Evolutionary conservation across 2,329 filamentous ascomycete species (phyloP).

Genomic region (Aspergillus uvarum): DNA sequence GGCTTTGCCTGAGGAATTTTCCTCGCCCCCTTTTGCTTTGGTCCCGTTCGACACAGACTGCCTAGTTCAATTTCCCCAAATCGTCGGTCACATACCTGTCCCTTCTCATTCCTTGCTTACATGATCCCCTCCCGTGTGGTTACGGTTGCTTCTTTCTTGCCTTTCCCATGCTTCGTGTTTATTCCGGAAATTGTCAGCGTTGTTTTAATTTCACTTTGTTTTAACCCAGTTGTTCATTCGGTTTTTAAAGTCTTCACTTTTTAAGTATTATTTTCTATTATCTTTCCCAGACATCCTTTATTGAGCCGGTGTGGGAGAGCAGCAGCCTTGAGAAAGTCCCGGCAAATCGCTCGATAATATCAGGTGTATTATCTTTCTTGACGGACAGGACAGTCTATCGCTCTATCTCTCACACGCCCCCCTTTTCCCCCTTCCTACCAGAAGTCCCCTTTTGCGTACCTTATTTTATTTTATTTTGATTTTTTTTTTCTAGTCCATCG

Average conservation of each 20-base stretch:
- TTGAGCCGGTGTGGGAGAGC: neutral
- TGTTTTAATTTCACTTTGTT: neutral
- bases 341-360: neutral
- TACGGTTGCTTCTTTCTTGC: neutral
- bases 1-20: neutral
- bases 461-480: slow-evolving; percentile 17
- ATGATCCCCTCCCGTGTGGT: slow-evolving; percentile 3
- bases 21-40: neutral
- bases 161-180: neutral
- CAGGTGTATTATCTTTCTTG: slow-evolving; percentile 9
- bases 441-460: slow-evolving; percentile 6
- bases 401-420: slow-evolving; percentile 4
- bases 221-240: neutral
- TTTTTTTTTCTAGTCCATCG: neutral
- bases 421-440: slow-evolving; percentile 16
- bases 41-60: neutral
- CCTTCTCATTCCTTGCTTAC: slow-evolving; percentile 15
- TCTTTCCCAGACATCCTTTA: neutral
- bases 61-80: neutral
- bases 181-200: neutral
- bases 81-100: slow-evolving; percentile 6
- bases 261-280: neutral
- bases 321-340: neutral
- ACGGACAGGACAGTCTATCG: slow-evolving; percentile 14
- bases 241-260: neutral